phyloP scores from a whole-genome alignment of 352 stramenopile species.

The Bremia lactucae region DNA sequence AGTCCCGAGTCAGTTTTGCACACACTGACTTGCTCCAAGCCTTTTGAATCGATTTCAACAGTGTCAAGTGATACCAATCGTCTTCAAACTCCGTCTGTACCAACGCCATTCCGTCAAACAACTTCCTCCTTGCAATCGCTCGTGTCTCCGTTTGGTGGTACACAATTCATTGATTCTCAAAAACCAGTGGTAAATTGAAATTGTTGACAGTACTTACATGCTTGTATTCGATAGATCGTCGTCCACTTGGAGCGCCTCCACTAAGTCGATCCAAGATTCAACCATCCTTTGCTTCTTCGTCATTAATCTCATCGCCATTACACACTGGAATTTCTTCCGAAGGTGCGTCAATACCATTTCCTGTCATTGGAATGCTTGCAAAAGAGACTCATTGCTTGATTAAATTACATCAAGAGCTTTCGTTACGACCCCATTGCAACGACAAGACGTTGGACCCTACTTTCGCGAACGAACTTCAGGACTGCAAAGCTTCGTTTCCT shows the following conservation, averaged over 20 bases:
- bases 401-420: constrained; percentile 21
- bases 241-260: constrained; percentile 29
- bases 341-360: constrained; percentile 17
- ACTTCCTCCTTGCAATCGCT: constrained; percentile 20
- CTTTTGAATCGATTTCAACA: constrained; percentile 32
- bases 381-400: background rate
- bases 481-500: constrained; percentile 10
- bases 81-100: no score
- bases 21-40: constrained; percentile 30
- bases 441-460: constrained; percentile 10
- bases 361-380: constrained; percentile 1
- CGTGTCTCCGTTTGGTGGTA: constrained; percentile 32
- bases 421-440: constrained; percentile 27
- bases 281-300: constrained; percentile 29
- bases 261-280: constrained; percentile 43
- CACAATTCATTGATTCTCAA: constrained; percentile 11
- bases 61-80: no score
- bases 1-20: constrained; percentile 26
- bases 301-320: constrained; percentile 8
- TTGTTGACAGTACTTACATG: no score
- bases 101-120: constrained; percentile 12
- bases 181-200: no score
- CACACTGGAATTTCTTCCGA: constrained; percentile 25
- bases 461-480: constrained; percentile 15
- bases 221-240: constrained; percentile 31